phyloP scores from a whole-genome alignment of 345 rosid genomes.

The Passiflora organensis region DNA sequence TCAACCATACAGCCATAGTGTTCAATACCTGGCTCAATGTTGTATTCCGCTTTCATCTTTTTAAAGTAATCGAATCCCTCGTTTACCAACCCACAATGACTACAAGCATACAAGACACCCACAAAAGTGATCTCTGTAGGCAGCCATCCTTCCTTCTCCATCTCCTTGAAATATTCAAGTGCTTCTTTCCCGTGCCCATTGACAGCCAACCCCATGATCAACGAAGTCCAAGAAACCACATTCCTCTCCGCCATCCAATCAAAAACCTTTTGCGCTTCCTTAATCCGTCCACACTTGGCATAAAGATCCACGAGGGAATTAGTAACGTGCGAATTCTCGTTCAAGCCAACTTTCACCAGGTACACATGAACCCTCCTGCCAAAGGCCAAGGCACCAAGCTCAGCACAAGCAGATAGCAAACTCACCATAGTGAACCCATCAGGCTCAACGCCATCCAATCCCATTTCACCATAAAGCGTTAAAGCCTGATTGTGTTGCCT shows the following conservation, averaged over 20 bases:
- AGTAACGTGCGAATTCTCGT: constrained; percentile 27
- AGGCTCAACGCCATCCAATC: constrained; percentile 34
- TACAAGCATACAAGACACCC: constrained; percentile 42
- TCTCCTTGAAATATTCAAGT: constrained; percentile 31
- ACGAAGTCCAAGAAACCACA: constrained; percentile 42
- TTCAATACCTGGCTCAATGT: constrained; percentile 39
- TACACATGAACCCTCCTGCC: constrained; percentile 42
- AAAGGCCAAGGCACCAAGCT: constrained; percentile 31
- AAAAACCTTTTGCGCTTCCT: constrained; percentile 32
- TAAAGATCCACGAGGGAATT: constrained; percentile 48
- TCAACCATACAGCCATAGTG: constrained; percentile 62
- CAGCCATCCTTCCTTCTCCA: constrained; percentile 29
- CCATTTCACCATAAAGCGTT: constrained; percentile 31
- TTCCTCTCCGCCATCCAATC: constrained; percentile 22
- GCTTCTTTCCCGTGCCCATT: constrained; percentile 43
- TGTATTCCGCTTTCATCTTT: constrained; percentile 27
- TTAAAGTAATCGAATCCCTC: constrained; percentile 36
- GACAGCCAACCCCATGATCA: constrained; percentile 42
- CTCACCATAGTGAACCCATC: constrained; percentile 27
- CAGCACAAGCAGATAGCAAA: constrained; percentile 34
- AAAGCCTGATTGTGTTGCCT: constrained; percentile 20
- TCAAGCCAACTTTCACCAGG: constrained; percentile 25
- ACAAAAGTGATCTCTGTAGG: constrained; percentile 43
- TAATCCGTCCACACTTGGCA: constrained; percentile 41
- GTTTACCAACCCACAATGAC: constrained; percentile 48